Percentiles rank a stretch among this genome's conserved stretches.
Evolutionary conservation across 805 yeast species (phyloP).

Genomic region (Yarrowia sp.): DNA sequence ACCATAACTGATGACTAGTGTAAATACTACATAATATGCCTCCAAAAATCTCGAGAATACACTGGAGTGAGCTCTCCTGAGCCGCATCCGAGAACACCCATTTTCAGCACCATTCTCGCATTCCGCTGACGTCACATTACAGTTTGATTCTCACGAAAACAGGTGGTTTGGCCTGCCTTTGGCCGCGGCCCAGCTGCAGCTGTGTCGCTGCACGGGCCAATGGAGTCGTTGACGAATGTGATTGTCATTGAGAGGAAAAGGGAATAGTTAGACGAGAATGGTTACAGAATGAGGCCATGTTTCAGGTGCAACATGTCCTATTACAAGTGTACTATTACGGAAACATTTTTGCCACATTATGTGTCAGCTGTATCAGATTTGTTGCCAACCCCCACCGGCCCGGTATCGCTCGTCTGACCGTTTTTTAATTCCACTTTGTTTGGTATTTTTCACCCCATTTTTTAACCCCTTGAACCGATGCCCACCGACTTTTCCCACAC

Average conservation of each 20-base stretch:
- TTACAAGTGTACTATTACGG: no score
- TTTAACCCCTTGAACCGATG: background rate
- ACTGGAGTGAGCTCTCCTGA: no score
- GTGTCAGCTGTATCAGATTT: no score
- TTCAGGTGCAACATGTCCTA: no score
- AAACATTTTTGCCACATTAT: no score
- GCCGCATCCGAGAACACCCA: no score
- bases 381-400: background rate
- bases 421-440: no score
- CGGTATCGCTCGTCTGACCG: background rate
- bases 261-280: background rate
- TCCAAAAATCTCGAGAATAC: no score
- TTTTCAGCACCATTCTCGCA: background rate
- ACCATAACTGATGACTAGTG: no score
- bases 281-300: background rate
- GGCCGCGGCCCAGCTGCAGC: slow-evolving; percentile 1
- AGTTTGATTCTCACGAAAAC: slow-evolving; percentile 6
- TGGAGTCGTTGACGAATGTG: slow-evolving; percentile 5
- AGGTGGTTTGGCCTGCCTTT: background rate
- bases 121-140: slow-evolving; percentile 6
- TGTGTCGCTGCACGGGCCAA: slow-evolving; percentile 1
- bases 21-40: no score
- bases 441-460: background rate
- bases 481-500: background rate
- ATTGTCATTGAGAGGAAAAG: background rate